Evolutionary conservation across 305 asterid genomes (phyloP), one percentile per base, ranked within the genome.

Genomic region (Rubia balearica): DNA sequence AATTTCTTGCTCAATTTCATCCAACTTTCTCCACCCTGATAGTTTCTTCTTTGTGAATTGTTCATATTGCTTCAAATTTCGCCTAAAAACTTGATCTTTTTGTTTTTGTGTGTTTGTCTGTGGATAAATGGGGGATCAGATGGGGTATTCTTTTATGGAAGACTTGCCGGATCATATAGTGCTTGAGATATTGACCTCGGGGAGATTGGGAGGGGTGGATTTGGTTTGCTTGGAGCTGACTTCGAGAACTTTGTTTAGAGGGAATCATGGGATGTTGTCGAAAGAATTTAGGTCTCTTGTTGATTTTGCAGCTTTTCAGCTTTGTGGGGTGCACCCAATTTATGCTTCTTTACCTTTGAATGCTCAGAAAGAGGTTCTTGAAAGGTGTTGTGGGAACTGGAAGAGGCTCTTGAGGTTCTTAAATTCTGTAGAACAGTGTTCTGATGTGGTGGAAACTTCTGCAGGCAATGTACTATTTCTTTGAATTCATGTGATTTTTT

Each of bases 271-370:
- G 19, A 74, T 85, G 70, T 83, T 81, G 74, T 77, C 97, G 5
- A 81, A 74, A 71, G 87, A 85, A 71, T 81, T 87, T 68, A 81
- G 79, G 76, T 87, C 97, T 75, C 79, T 88, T 65, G 83, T 83
- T 61, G 96, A 90, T 76, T 87, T 83, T 76, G 90, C 89, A 60
- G 97, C 93, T n/a, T 87, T 78, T 79, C 85, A 75, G 87, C 96
- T 90, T 17, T 90, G 97, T 76, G 82, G 53, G 55, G 75, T 80
- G 74, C 84, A 82, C 71, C 82, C 87, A 22, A 72, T 90, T 8
- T 88, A 84, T 73, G 75, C 73, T 55, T 83, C 88, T 67, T 80
- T 88, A 73, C 79, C 59, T 72, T 80, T 71, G 36, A 66, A 51
- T 69, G 80, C 82, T 73, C 84, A 74, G 81, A 67, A 71, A 64